Evolutionary conservation across 129 eudicot species (phyloP), one percentile per base, ranked within the genome.

Genomic region (Ambrosia artemisiifolia): DNA sequence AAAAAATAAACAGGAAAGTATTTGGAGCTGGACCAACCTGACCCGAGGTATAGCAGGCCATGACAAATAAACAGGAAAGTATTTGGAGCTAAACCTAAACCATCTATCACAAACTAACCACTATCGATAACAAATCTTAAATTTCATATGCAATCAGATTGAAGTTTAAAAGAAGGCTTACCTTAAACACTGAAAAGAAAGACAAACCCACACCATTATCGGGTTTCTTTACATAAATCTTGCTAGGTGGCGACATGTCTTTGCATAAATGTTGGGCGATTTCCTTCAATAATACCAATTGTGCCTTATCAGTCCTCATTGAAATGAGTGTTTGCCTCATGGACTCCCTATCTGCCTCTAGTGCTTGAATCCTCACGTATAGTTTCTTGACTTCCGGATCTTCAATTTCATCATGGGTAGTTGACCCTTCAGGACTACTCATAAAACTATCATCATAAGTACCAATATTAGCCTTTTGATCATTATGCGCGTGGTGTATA

Each of bases 301-400:
- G 98, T 20, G 98, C 96, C 75, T 94, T 94, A 81, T 94, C 98
- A n/a, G 98, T 90, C 34, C 95, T 84, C 91, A 90, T 83, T 55
- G 96, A 84, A 20, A 94, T 87, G 57, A 94, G 84, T 9, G 96
- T 78, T 80, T 88, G 93, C 80, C 96, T 87, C 98, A 94, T 88
- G 1, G 97, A 90, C 75, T 90, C 98, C 69, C 95, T 82, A 75
- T 94, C 98, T 35, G 97, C 98, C 78, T 94, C 97, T 60, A 94
- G 98, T 30, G 92, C 96, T 70, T 94, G 98, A 84, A 94, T 92
- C 70, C 97, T 85, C 69, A 78, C 63, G 66, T 87, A 94, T 62
- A 94, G 74, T 75, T 94, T 94, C 78, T 84, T 84, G 17, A 90
- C 74, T 78, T 94, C 98, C 2, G 85, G 84, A 75, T 92, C 96